Evolutionary conservation across 129 eudicot species (phyloP).

Genomic region (carrot (Daucus carota)): DH1_v3.0 NC_030389.2:5243001-5243500

Average conservation of each 20-base stretch:
- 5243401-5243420: not conserved
- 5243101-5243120: constrained; percentile 4
- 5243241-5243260: not conserved
- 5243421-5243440: not conserved
- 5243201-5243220: not conserved
- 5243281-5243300: not conserved
- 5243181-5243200: not conserved
- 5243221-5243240: not conserved
- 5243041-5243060: constrained; percentile 5
- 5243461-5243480: constrained; percentile 36
- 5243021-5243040: not conserved
- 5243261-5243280: constrained; percentile 1
- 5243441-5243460: not conserved
- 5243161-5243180: not conserved
- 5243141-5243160: not conserved
- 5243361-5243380: not conserved
- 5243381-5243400: not conserved
- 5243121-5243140: not conserved
- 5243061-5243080: constrained; percentile 6
- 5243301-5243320: not conserved
- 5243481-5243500: constrained; percentile 80
- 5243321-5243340: constrained; percentile 4
- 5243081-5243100: constrained; percentile 3
- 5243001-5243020: not conserved
- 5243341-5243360: not conserved